A percentile compares a stretch with the other conserved stretches of the same genome.
These are phyloP conservation scores for Plasmopara muralis DNA, from an alignment of 352 stramenopile species.

Conservation along the genomic window DNA sequence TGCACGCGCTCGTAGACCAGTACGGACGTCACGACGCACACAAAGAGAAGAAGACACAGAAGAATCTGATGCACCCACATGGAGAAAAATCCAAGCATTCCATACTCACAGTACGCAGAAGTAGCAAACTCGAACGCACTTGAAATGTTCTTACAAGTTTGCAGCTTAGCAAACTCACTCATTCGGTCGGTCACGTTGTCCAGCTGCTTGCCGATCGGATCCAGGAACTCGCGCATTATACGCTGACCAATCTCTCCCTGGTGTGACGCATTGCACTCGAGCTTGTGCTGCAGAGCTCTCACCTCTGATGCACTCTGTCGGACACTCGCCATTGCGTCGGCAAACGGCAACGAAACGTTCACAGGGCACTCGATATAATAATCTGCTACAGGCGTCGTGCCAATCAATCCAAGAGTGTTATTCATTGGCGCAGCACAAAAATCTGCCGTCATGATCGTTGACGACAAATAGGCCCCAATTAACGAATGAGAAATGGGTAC, in stretches of 20 bases:
- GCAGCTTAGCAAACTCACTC: conserved; percentile 32
- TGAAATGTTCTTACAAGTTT: conserved; percentile 46
- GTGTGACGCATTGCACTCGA: conserved; percentile 43
- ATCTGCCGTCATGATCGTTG: conserved; percentile 74
- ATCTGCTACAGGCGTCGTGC: conserved; percentile 33
- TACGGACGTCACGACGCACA: conserved; percentile 61
- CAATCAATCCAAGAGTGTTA: conserved; percentile 53
- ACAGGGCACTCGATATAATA: conserved; percentile 62
- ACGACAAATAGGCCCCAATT: conserved; percentile 70
- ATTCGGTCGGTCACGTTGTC: conserved; percentile 22
- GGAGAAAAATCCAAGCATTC: conserved; percentile 76
- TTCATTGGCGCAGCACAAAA: conserved; percentile 69
- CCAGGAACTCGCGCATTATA: conserved; percentile 70
- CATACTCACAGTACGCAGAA: conserved; percentile 66
- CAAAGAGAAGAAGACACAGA: conserved; percentile 69
- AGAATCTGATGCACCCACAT: conserved; percentile 84
- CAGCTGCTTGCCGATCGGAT: conserved; percentile 56
- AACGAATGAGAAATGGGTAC: conserved; percentile 76
- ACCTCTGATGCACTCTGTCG: conserved; percentile 27
- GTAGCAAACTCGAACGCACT: conserved; percentile 40
- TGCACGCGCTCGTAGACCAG: conserved; percentile 76
- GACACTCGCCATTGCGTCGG: conserved; percentile 25
- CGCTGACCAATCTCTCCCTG: conserved; percentile 43
- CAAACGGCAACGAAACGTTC: conserved; percentile 50
- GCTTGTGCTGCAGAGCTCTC: conserved; percentile 32